phyloP scores from a whole-genome alignment of 2,329 filamentous ascomycete genomes.

The Paraphoma chrysanthemicola region DNA sequence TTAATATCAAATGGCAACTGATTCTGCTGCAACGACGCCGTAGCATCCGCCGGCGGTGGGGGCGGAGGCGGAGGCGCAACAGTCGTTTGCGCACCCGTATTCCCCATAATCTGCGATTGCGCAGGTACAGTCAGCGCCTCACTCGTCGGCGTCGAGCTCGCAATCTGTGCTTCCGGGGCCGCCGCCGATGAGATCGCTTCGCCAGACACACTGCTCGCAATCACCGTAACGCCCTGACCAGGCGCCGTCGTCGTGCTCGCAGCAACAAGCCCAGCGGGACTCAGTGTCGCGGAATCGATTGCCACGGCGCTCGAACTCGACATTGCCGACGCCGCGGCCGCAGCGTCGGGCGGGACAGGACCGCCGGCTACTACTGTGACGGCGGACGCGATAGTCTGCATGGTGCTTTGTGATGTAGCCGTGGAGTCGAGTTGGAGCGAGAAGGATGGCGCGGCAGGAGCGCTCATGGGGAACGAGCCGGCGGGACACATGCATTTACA shows the following conservation, averaged over 20 bases:
- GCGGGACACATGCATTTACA: constrained; percentile 42
- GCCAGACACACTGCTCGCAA: constrained; percentile 19
- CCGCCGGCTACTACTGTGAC: constrained; percentile 32
- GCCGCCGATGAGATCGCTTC: constrained; percentile 2
- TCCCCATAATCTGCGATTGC: constrained; percentile 32
- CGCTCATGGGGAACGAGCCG: constrained; percentile 39
- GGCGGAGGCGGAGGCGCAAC: constrained; percentile 14
- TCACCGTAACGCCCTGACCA: constrained; percentile 19
- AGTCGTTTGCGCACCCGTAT: not conserved
- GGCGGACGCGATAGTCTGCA: constrained; percentile 30
- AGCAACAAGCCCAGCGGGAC: constrained; percentile 20
- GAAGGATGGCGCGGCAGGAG: constrained; percentile 35
- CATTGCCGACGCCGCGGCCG: constrained; percentile 12
- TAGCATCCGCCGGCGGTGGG: constrained; percentile 7
- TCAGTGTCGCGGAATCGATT: constrained; percentile 31
- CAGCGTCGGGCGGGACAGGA: constrained; percentile 14
- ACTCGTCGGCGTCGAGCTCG: not conserved
- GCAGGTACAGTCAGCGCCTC: constrained; percentile 12
- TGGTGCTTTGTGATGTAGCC: constrained; percentile 22
- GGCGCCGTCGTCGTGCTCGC: constrained; percentile 23
- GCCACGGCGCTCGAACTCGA: constrained; percentile 6
- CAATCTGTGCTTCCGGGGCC: no score
- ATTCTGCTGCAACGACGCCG: constrained; percentile 20
- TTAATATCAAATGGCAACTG: constrained; percentile 43
- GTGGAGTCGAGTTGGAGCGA: constrained; percentile 25